Conservation (phyloP, 495 filamentous ascomycete species). For the Durotheca rogersii region DNA sequence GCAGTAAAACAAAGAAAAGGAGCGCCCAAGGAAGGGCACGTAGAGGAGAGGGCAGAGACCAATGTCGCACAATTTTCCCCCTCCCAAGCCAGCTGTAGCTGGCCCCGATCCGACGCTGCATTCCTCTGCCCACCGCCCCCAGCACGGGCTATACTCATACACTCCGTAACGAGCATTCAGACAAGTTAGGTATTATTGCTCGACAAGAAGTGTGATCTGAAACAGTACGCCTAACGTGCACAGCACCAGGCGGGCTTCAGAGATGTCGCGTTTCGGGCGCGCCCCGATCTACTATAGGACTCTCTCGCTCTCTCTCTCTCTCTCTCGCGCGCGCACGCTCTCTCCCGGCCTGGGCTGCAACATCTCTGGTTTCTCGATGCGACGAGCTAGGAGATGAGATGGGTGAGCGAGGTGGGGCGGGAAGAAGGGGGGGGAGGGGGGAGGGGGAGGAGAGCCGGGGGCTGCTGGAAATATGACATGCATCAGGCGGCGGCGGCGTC, state of each 20-base stretch:
- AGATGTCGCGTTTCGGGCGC: no score
- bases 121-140: constrained; percentile 15
- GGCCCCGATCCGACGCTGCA: constrained; percentile 8
- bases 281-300: no score
- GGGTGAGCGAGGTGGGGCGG: no score
- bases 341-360: no score
- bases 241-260: no score
- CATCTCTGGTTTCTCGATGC: no score
- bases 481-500: constrained; percentile 7
- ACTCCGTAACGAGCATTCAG: not conserved
- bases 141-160: constrained; percentile 7
- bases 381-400: no score
- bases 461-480: constrained; percentile 29
- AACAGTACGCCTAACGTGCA: constrained; percentile 4
- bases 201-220: constrained; percentile 4
- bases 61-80: constrained; percentile 7
- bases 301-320: no score
- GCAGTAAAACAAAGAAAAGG: not conserved
- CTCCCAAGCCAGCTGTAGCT: constrained; percentile 5
- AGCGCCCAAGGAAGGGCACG: no score
- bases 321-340: no score
- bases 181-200: no score
- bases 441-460: not conserved
- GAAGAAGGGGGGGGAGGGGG: no score
- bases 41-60: not conserved